Percentiles rank a stretch among this genome's conserved stretches.
phyloP scores from a whole-genome alignment of 2,329 filamentous ascomycete species.

The Pseudogymnoascus sp. region DNA sequence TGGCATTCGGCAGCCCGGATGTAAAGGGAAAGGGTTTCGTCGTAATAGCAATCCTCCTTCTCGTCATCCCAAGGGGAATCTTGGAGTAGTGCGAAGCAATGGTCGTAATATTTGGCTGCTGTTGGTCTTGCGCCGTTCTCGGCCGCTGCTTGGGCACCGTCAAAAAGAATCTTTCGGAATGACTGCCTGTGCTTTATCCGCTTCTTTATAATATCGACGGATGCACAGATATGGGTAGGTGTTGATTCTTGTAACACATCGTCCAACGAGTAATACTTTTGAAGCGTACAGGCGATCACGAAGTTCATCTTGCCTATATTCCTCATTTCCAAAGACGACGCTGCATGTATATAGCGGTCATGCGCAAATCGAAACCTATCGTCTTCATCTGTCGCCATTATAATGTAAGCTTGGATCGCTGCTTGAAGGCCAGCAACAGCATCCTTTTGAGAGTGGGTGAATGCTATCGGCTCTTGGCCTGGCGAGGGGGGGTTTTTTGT shows the following conservation, averaged over 20 bases:
- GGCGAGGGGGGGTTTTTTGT: slow-evolving; percentile 31
- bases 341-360: slow-evolving; percentile 75
- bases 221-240: slow-evolving; percentile 73
- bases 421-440: slow-evolving; percentile 73
- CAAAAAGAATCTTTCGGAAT: slow-evolving; percentile 64
- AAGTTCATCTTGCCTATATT: slow-evolving; percentile 80
- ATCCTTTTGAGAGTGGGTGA: slow-evolving; percentile 52
- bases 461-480: slow-evolving; percentile 29
- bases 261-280: slow-evolving; percentile 60
- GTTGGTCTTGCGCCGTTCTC: slow-evolving; percentile 78
- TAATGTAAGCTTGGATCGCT: slow-evolving; percentile 69
- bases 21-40: slow-evolving; percentile 75
- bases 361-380: slow-evolving; percentile 84
- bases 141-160: slow-evolving; percentile 68
- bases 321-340: slow-evolving; percentile 60
- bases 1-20: slow-evolving; percentile 76
- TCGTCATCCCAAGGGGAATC: slow-evolving; percentile 67
- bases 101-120: slow-evolving; percentile 72
- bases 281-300: slow-evolving; percentile 71
- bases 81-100: slow-evolving; percentile 72
- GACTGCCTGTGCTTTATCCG: slow-evolving; percentile 52
- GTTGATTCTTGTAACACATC: slow-evolving; percentile 60
- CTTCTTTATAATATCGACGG: slow-evolving; percentile 64
- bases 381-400: slow-evolving; percentile 75
- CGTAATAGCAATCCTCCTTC: slow-evolving; percentile 67